These are phyloP conservation scores for Populus hybrid DNA, from an alignment of 441 rosid species.

Conservation along the genomic window DNA sequence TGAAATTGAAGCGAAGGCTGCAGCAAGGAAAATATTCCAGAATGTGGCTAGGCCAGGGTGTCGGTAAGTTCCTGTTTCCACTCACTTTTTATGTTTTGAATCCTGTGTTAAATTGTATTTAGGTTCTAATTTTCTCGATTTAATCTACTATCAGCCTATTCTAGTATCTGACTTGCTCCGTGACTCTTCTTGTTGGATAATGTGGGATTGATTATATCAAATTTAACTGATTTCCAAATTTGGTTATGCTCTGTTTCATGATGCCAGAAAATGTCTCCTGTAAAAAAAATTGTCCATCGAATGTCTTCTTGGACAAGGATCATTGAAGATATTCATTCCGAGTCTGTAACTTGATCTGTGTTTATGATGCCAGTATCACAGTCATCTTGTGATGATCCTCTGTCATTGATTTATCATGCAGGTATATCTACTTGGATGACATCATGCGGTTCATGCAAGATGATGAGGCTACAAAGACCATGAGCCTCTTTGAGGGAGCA, in stretches of 20 bases:
- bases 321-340: neutral
- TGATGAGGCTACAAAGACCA: conserved; percentile 65
- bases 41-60: conserved; percentile 63
- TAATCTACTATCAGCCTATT: neutral
- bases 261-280: neutral
- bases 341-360: neutral
- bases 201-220: neutral
- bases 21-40: conserved; percentile 73
- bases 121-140: neutral
- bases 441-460: conserved; percentile 71
- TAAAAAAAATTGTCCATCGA: too few species aligned
- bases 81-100: neutral
- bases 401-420: conserved; percentile 13
- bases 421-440: conserved; percentile 64
- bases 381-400: neutral
- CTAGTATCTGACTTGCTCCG: neutral
- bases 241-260: neutral
- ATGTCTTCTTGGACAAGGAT: neutral
- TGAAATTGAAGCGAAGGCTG: conserved; percentile 76
- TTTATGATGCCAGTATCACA: neutral
- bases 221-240: neutral
- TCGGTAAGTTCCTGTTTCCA: conserved; percentile 35
- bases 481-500: conserved; percentile 75
- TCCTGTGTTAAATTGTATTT: neutral
- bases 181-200: neutral